phyloP scores from a whole-genome alignment of 352 stramenopile genomes.

The Halophytophthora polymorphica region DNA sequence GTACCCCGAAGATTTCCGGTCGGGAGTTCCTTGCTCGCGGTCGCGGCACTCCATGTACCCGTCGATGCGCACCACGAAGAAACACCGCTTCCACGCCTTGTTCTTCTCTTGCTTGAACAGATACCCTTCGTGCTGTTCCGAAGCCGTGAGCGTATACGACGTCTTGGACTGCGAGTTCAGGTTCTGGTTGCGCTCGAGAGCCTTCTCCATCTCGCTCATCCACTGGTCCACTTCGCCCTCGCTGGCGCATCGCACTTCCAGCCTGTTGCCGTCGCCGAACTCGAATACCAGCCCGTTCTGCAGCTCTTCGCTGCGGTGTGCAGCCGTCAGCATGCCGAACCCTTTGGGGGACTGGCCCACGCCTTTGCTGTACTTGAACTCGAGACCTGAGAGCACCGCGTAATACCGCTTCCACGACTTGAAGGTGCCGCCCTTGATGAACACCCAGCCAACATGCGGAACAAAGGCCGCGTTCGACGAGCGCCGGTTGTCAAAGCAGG shows the following conservation, averaged over 20 bases:
- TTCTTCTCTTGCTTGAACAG: conserved; percentile 63
- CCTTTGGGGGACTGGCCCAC: conserved; percentile 60
- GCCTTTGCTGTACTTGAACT: conserved; percentile 76
- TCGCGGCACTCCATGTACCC: conserved; percentile 72
- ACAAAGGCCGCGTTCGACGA: conserved; percentile 50
- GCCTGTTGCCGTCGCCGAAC: conserved; percentile 38
- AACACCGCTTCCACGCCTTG: conserved; percentile 52
- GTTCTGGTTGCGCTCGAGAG: conserved; percentile 53
- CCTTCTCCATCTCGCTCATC: conserved; percentile 40
- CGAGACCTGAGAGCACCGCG: conserved; percentile 59
- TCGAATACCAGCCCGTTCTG: conserved; percentile 48
- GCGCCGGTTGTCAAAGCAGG: conserved; percentile 71
- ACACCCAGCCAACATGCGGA: conserved; percentile 64
- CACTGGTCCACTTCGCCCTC: conserved; percentile 52
- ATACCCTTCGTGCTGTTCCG: conserved; percentile 66
- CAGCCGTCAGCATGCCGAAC: conserved; percentile 53
- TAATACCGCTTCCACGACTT: conserved; percentile 73
- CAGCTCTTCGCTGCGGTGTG: conserved; percentile 41
- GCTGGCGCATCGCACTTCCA: conserved; percentile 47
- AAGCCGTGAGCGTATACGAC: conserved; percentile 61
- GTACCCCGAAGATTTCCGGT: conserved; percentile 58
- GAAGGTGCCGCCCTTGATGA: conserved; percentile 56
- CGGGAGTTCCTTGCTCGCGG: conserved; percentile 31
- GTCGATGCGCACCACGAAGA: conserved; percentile 65
- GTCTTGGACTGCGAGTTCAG: conserved; percentile 59